phyloP scores from a whole-genome alignment of 768 basidiomycete species.

The Boletus patriciae region DNA sequence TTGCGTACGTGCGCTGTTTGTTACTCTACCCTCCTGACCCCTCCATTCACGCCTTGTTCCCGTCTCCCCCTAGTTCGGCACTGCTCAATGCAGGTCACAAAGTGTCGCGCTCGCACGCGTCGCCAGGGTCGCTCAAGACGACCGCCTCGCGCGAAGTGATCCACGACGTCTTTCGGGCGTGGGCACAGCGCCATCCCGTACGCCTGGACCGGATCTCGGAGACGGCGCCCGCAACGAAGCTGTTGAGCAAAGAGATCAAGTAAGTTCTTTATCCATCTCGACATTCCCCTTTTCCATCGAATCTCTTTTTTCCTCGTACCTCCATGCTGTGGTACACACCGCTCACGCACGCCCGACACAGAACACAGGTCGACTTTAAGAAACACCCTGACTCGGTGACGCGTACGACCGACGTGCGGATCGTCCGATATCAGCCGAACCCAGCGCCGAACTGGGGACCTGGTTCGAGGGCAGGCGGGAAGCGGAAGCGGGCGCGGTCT shows the following conservation, averaged over 20 bases:
- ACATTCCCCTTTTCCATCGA: no score
- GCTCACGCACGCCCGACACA: neutral
- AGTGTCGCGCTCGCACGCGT: constrained; percentile 90
- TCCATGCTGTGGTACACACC: neutral
- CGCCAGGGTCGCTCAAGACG: constrained; percentile 89
- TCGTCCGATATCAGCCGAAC: constrained; percentile 89
- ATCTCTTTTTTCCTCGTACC: neutral
- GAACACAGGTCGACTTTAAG: constrained; percentile 69
- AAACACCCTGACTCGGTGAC: constrained; percentile 66
- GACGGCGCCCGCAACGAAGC: constrained; percentile 62
- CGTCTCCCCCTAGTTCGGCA: constrained; percentile 61
- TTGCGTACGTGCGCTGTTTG: constrained; percentile 55
- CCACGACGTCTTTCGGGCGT: constrained; percentile 83
- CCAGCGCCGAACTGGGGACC: constrained; percentile 95
- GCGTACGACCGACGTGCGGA: constrained; percentile 62
- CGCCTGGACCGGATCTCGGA: constrained; percentile 79
- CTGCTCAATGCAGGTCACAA: constrained; percentile 81
- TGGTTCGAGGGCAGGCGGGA: constrained; percentile 55
- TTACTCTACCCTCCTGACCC: neutral
- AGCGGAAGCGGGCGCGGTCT: constrained; percentile 32
- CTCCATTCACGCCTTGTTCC: neutral
- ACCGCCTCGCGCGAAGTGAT: constrained; percentile 68
- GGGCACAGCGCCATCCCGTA: constrained; percentile 80
- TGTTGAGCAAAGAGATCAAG: constrained; percentile 72
- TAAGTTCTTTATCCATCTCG: constrained; percentile 34